Percentiles rank a stretch among this genome's conserved stretches.
phyloP scores from a whole-genome alignment of 225 moss, liverwort and hornwort genomes.

The Antitrichia curtipendula region DNA sequence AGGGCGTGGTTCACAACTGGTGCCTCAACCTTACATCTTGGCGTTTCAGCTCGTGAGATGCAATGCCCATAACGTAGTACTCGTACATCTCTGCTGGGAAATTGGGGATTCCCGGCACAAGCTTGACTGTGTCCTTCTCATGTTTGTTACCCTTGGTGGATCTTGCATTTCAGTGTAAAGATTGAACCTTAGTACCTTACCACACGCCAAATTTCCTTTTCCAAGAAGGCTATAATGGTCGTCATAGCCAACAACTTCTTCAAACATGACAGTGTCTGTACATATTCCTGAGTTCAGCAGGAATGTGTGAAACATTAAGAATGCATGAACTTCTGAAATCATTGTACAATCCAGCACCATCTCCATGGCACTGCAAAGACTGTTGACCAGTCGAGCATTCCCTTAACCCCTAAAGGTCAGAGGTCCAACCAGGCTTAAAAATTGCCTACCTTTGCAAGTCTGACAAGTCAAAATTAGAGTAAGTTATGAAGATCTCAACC shows the following conservation, averaged over 20 bases:
- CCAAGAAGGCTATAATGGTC: no score
- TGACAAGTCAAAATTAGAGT: no score
- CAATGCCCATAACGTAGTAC: neutral
- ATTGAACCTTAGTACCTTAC: no score
- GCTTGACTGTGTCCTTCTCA: constrained; percentile 45
- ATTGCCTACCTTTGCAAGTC: no score
- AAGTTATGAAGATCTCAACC: no score
- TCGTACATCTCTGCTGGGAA: constrained; percentile 10
- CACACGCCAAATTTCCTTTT: no score
- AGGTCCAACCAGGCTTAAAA: no score
- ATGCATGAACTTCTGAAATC: constrained; percentile 38
- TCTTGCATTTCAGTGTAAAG: constrained; percentile 18
- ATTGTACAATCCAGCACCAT: constrained; percentile 37
- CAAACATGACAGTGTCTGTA: neutral
- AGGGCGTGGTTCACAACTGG: no score
- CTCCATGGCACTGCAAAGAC: neutral
- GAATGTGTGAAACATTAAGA: neutral
- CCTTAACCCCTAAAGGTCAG: no score
- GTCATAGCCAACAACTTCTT: no score
- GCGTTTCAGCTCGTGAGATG: neutral
- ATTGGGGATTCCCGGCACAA: neutral
- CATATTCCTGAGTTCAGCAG: no score
- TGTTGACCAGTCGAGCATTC: neutral
- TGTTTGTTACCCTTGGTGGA: constrained; percentile 46
- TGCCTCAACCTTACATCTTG: no score